Evolutionary conservation across 352 stramenopile species (phyloP).

Genomic region (Phytopythium ostracodes): DNA sequence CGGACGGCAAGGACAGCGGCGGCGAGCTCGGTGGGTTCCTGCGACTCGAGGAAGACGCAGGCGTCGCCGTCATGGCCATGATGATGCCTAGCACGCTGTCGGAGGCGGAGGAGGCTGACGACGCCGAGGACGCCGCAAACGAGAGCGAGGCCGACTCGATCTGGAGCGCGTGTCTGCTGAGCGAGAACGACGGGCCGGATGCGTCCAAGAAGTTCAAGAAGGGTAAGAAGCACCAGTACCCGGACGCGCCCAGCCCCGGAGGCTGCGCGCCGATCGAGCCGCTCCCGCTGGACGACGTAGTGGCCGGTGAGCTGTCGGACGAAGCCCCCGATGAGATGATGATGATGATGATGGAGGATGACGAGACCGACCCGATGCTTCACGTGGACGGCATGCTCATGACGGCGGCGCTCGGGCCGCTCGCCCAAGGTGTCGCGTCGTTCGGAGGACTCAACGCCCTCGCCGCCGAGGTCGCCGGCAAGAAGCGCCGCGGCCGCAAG

Average conservation of each 20-base stretch:
- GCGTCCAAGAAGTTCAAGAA: slow-evolving; percentile 4
- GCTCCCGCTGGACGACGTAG: slow-evolving; percentile 17
- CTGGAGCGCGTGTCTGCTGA: slow-evolving; percentile 22
- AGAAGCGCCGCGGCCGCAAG: slow-evolving; percentile 42
- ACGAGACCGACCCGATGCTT: slow-evolving; percentile 11
- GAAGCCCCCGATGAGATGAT: slow-evolving; percentile 28
- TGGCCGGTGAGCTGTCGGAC: slow-evolving; percentile 26
- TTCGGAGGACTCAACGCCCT: slow-evolving; percentile 7
- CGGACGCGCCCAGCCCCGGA: slow-evolving; percentile 2
- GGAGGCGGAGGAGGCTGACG: slow-evolving; percentile 16
- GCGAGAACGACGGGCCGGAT: slow-evolving; percentile 6
- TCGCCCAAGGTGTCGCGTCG: slow-evolving; percentile 8
- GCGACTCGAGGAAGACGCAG: slow-evolving; percentile 21
- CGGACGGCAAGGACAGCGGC: slow-evolving; percentile 3
- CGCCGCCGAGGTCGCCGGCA: slow-evolving; percentile 17
- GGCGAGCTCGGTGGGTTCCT: slow-evolving; percentile 16
- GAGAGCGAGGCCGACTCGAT: slow-evolving; percentile 23
- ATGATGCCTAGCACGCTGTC: slow-evolving; percentile 22
- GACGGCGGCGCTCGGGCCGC: slow-evolving; percentile 16
- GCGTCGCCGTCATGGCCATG: slow-evolving; percentile 19
- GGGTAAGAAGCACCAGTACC: background rate
- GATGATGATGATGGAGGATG: slow-evolving; percentile 29
- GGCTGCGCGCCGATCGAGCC: slow-evolving; percentile 8
- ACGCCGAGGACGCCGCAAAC: slow-evolving; percentile 15
- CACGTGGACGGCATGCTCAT: slow-evolving; percentile 23